These are phyloP conservation scores for Rhynchosporium agropyri DNA, from an alignment of 2,329 filamentous ascomycete species.

Conservation along the genomic window DNA sequence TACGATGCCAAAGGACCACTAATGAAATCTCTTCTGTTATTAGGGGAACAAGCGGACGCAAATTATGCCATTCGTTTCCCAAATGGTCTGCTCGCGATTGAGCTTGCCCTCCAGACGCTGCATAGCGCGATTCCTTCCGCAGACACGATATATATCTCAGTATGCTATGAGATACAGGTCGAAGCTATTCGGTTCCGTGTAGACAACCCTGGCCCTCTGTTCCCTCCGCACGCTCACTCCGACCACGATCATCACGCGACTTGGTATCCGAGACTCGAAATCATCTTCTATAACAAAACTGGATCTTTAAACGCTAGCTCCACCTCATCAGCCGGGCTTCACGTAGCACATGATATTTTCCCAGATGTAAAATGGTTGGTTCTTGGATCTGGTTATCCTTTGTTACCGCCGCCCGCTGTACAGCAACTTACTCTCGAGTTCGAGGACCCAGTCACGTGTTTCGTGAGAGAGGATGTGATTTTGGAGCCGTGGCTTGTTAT, in stretches of 20 bases:
- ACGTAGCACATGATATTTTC: constrained; percentile 40
- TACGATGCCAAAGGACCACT: constrained; percentile 17
- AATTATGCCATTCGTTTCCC: constrained; percentile 42
- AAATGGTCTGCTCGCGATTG: constrained; percentile 39
- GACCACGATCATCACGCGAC: constrained; percentile 17
- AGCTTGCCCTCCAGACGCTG: constrained; percentile 37
- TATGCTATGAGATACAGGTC: constrained; percentile 15
- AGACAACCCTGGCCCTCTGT: background rate
- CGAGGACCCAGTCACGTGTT: constrained; percentile 43
- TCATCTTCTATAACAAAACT: constrained; percentile 18
- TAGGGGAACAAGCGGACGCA: constrained; percentile 41
- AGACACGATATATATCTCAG: constrained; percentile 38
- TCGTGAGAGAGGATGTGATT: constrained; percentile 39
- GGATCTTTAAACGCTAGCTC: constrained; percentile 14
- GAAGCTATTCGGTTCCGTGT: constrained; percentile 10
- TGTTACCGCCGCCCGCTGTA: constrained; percentile 39
- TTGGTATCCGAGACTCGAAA: constrained; percentile 12
- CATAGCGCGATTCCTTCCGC: constrained; percentile 34
- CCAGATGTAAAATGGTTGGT: constrained; percentile 42
- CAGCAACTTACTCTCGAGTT: constrained; percentile 37
- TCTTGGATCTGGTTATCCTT: constrained; percentile 43
- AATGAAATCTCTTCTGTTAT: constrained; percentile 37
- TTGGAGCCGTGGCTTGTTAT: constrained; percentile 45
- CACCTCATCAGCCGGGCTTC: constrained; percentile 40
- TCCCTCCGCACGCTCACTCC: background rate